Evolutionary conservation across 257 asterid genomes (phyloP), one percentile per base, ranked within the genome.

Genomic region (Nicotiana knightiana): DNA sequence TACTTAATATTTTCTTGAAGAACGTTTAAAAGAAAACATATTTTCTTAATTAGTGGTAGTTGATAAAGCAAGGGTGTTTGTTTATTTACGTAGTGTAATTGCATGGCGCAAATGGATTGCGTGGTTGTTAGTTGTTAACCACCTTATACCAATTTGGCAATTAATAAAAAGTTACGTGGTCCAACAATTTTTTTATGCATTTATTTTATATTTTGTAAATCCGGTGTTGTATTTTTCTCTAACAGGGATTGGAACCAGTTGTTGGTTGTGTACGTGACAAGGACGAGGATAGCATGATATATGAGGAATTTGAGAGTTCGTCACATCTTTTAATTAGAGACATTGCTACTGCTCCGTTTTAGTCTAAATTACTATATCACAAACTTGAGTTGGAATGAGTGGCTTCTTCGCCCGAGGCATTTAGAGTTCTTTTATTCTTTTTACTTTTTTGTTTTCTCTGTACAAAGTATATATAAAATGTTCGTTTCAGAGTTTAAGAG

Each of bases 211-310:
- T 3, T 2, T 32, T 32, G 4, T 32, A 32, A 32, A 32, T 32
- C 33, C 33, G 33, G 3, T 32, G 33, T 32, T 32, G 3, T 32
- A 2, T 32, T 3, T 54, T 54, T 54, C n/a, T 18, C 48, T 32
- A 15, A 16, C 12, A 91, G 94, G 94, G 92, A 32, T 54, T 89
- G 58, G 82, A 82, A 73, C 91, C 94, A 1, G 89, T 89, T 43
- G 89, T 68, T 58, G 62, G 61, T 3, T 79, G 90, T 18, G 87
- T 70, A 32, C 82, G 18, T 35, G 79, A 59, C 9, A 79, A 77
- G 17, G 76, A 46, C 3, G 83, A 46, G 0, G 51, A 26, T 7
- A 13, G 24, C 4, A 13, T 67, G n/a, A 37, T 16, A 3, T 67
- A 9, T 0, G 85, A 78, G 0, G 53, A 67, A 5, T 54, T n/a